phyloP scores from a whole-genome alignment of 805 yeast genomes.

The Barnettozyma pratensis region DNA sequence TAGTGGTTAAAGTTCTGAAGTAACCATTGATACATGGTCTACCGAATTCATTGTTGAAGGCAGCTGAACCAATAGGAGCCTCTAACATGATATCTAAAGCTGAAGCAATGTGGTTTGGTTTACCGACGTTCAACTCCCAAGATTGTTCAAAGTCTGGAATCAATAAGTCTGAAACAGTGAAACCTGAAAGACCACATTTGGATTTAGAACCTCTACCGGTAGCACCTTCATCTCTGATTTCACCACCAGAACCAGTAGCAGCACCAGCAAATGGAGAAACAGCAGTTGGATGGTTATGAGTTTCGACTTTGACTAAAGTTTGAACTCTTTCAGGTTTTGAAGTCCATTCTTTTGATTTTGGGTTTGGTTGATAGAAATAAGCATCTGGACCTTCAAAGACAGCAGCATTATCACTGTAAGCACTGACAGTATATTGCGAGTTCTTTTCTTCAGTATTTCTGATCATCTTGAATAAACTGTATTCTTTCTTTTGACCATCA shows the following conservation, averaged over 20 bases:
- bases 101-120: slow-evolving; percentile 89
- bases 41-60: slow-evolving; percentile 98
- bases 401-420: slow-evolving; percentile 97
- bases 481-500: slow-evolving; percentile 70
- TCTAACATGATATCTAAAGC: slow-evolving; percentile 92
- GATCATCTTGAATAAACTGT: slow-evolving; percentile 88
- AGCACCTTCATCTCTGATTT: slow-evolving; percentile 99
- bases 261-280: slow-evolving; percentile 99
- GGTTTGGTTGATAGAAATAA: slow-evolving; percentile 74
- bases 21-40: slow-evolving; percentile 96
- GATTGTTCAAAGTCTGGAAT: slow-evolving; percentile 87
- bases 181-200: slow-evolving; percentile 94
- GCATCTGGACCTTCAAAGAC: slow-evolving; percentile 83
- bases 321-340: slow-evolving; percentile 75
- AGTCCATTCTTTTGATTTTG: slow-evolving; percentile 65
- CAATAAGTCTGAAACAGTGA: slow-evolving; percentile 81
- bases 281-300: slow-evolving; percentile 99
- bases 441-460: slow-evolving; percentile 82
- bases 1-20: slow-evolving; percentile 89
- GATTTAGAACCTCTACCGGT: slow-evolving; percentile 98
- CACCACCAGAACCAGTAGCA: slow-evolving; percentile 99
- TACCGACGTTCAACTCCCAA: slow-evolving; percentile 89
- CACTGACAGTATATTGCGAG: slow-evolving; percentile 82
- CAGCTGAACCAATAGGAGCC: slow-evolving; percentile 97
- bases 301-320: slow-evolving; percentile 91